Conservation (phyloP, 139 green algal species). For the Volvox africanus region DNA sequence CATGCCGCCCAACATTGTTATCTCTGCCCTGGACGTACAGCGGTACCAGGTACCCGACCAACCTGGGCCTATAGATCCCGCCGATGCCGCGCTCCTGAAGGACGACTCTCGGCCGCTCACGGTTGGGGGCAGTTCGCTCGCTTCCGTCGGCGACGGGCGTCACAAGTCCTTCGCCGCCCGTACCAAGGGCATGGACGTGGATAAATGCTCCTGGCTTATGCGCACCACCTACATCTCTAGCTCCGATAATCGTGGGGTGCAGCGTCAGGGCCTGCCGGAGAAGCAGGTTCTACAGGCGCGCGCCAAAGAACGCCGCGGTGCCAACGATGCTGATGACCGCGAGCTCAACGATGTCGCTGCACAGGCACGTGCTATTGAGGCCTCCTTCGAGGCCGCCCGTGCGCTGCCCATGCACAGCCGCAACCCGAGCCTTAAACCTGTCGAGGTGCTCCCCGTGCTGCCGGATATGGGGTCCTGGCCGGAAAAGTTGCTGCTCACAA, state of each 20-base stretch:
- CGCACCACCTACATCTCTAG: conserved; percentile 48
- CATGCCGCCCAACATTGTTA: conserved; percentile 70
- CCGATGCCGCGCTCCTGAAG: conserved; percentile 65
- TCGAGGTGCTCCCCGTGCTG: conserved; percentile 71
- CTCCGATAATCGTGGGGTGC: conserved; percentile 22
- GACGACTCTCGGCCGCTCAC: conserved; percentile 28
- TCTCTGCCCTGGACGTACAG: conserved; percentile 75
- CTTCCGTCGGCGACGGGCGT: conserved; percentile 6
- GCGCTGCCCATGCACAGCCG: conserved; percentile 67
- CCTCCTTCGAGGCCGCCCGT: conserved; percentile 73
- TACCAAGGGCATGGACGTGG: conserved; percentile 29
- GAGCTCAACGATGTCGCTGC: conserved; percentile 37
- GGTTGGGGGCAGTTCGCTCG: conserved; percentile 11
- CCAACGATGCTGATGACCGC: conserved; percentile 3
- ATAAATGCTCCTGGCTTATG: conserved; percentile 48
- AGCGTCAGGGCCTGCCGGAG: conserved; percentile 41
- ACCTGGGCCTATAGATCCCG: conserved; percentile 58
- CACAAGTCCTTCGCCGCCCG: conserved; percentile 38
- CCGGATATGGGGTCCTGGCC: conserved; percentile 57
- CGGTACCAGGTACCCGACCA: conserved; percentile 61
- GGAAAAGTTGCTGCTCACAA: conserved; percentile 55
- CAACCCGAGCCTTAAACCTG: conserved; percentile 63
- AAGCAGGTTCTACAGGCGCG: conserved; percentile 45
- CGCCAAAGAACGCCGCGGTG: conserved; percentile 29
- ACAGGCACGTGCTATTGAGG: conserved; percentile 60